Conservation (phyloP, 2,329 filamentous ascomycete species). For the Colletotrichum kahawae region DNA sequence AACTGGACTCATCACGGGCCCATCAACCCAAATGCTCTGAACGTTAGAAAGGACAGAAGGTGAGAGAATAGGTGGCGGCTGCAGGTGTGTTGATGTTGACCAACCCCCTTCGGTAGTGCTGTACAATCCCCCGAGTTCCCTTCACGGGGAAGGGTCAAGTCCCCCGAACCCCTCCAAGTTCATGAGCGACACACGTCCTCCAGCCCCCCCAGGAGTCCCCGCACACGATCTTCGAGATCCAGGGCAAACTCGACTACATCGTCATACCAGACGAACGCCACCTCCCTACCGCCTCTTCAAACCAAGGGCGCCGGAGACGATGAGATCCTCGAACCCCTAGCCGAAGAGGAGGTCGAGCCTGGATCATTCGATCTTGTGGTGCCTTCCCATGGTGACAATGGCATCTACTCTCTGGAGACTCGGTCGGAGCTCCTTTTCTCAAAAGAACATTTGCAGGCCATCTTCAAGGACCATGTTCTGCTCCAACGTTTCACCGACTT, state of each 20-base stretch:
- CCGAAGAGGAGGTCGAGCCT: conserved; percentile 39
- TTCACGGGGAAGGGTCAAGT: conserved; percentile 1
- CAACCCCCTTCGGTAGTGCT: background rate
- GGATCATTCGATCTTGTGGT: conserved; percentile 41
- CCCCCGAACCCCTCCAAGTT: conserved; percentile 21
- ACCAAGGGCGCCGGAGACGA: conserved; percentile 25
- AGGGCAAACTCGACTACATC: conserved; percentile 31
- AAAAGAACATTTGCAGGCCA: conserved; percentile 65
- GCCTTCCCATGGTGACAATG: conserved; percentile 23
- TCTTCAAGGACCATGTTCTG: conserved; percentile 68
- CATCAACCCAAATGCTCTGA: conserved; percentile 3
- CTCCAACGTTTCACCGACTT: conserved; percentile 72
- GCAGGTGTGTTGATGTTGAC: background rate
- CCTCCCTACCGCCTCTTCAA: conserved; percentile 25
- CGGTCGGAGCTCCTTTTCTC: conserved; percentile 71
- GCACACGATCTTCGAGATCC: conserved; percentile 31
- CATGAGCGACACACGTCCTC: conserved; percentile 26
- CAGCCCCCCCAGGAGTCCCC: conserved; percentile 29
- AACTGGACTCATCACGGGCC: conserved; percentile 12
- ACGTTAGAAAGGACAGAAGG: background rate
- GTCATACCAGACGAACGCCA: conserved; percentile 30
- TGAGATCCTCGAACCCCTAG: conserved; percentile 40
- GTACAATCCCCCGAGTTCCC: background rate
- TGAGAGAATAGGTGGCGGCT: background rate
- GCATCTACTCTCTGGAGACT: conserved; percentile 61